phyloP scores from a whole-genome alignment of 441 rosid species.

The Corymbia citriodora region DNA sequence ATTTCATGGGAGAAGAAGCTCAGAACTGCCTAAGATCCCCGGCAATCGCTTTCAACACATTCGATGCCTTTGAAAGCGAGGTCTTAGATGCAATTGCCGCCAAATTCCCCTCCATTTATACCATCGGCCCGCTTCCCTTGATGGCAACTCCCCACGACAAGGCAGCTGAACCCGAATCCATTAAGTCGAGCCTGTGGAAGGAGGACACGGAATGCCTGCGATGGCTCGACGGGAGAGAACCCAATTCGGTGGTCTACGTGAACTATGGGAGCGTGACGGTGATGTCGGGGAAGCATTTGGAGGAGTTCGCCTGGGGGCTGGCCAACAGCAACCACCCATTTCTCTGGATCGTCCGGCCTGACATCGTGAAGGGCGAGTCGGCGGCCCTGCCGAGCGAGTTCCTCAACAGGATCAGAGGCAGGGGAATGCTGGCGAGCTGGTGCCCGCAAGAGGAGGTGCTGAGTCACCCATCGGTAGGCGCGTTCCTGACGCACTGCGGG shows the following conservation, averaged over 20 bases:
- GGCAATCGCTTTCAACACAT: slow-evolving; percentile 30
- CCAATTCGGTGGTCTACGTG: slow-evolving; percentile 23
- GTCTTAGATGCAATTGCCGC: slow-evolving; percentile 7
- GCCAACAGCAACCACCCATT: slow-evolving; percentile 23
- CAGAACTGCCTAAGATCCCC: slow-evolving; percentile 22
- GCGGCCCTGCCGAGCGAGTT: slow-evolving; percentile 5
- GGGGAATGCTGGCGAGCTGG: slow-evolving; percentile 27
- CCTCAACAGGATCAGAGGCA: slow-evolving; percentile 11
- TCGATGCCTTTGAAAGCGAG: slow-evolving; percentile 18
- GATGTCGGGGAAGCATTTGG: slow-evolving; percentile 17
- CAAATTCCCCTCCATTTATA: slow-evolving; percentile 10
- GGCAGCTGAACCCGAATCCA: neutral
- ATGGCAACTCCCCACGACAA: neutral
- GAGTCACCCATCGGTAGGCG: slow-evolving; percentile 7
- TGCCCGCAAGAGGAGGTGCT: slow-evolving; percentile 20
- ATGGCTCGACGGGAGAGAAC: slow-evolving; percentile 21
- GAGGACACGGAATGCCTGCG: slow-evolving; percentile 20
- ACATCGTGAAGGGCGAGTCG: slow-evolving; percentile 15
- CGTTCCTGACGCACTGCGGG: slow-evolving; percentile 22
- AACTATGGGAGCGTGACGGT: slow-evolving; percentile 28
- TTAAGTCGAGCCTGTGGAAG: slow-evolving; percentile 24
- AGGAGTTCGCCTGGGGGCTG: slow-evolving; percentile 39
- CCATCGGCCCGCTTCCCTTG: slow-evolving; percentile 24
- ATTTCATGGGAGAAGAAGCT: slow-evolving; percentile 18
- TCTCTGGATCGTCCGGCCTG: slow-evolving; percentile 32